Evolutionary conservation across 495 filamentous ascomycete species (phyloP), one percentile per base, ranked within the genome.

Genomic region (Bryoglossum gracile): DNA sequence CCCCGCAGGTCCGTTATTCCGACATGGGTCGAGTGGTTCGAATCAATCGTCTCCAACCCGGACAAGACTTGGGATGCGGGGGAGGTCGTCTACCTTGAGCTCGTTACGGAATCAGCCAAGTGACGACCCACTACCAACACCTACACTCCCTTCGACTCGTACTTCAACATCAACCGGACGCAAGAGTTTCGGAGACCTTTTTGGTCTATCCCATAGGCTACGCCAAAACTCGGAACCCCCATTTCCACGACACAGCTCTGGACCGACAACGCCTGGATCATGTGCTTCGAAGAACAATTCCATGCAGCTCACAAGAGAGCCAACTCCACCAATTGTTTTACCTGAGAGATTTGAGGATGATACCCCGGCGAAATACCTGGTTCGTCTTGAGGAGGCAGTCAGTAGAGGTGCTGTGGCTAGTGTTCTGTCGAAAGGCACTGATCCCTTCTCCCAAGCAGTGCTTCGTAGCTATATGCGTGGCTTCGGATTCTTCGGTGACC

Each of bases 401-500:
- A 85, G 82, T 28, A 80, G 82, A 28, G 83, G 89, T 51, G 77
- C 81, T 25, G 84, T 97, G 51, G 88, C 86, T 4, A 84, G 83
- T 21, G 75, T 88, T 11, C 64, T 97, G 16, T 86, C 86, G 11
- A 94, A 94, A 61, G 84, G 81, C 14, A 81, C 76, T 3, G 89
- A 99, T 52, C 67, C 82, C 0, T 99, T 99, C 64, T 85, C 77
- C 25, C 81, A 82, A 45, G 77, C 83, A 4, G 87, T 89, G 2
- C 63, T 99, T 24, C 78, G 91, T 43, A 95, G 90, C 58, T 96
- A 94, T 62, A 96, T 96, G 87, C 77, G 90, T 43, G 81, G 83
- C 6, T 97, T 99, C 64, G 78, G 80, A 38, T 97, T 95, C 68
- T 94, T 94, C 50, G 87, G 87, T 25, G 92, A 96, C 58, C 91